phyloP scores from a whole-genome alignment of 2,329 filamentous ascomycete species.

The Xylaria sp. region DNA sequence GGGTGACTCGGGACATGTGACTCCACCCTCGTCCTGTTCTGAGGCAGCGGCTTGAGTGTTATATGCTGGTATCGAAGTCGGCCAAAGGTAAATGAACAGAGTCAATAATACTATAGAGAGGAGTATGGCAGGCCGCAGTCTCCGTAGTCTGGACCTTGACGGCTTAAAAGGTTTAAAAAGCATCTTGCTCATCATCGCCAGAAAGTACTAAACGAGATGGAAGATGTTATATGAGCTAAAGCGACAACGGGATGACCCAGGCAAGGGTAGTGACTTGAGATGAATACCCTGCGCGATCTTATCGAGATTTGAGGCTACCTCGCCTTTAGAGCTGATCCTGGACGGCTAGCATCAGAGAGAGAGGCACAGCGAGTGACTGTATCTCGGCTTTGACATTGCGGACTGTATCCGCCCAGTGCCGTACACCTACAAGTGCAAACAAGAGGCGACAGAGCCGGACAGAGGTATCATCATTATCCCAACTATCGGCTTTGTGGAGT shows the following conservation, averaged over 20 bases:
- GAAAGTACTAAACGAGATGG: background rate
- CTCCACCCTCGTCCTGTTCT: slow-evolving; percentile 11
- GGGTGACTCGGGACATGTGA: slow-evolving; percentile 33
- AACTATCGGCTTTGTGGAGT: background rate
- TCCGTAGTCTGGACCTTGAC: slow-evolving; percentile 31
- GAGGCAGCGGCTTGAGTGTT: background rate
- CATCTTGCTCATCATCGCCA: slow-evolving; percentile 22
- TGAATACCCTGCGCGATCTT: slow-evolving; percentile 1
- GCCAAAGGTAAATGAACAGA: slow-evolving; percentile 26
- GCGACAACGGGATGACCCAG: background rate
- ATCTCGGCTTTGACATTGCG: slow-evolving; percentile 28
- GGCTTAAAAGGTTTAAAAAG: slow-evolving; percentile 23
- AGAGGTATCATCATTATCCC: slow-evolving; percentile 3
- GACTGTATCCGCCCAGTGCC: background rate
- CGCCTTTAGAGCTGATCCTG: slow-evolving; percentile 13
- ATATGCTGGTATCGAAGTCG: slow-evolving; percentile 8
- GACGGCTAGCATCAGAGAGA: slow-evolving; percentile 25
- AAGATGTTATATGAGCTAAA: background rate
- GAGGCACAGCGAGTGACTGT: slow-evolving; percentile 9
- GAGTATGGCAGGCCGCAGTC: slow-evolving; percentile 30
- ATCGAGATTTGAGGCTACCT: background rate
- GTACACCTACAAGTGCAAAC: background rate
- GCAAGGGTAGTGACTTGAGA: background rate
- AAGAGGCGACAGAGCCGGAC: slow-evolving; percentile 9
- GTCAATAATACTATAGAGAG: slow-evolving; percentile 21